These are phyloP conservation scores for Annona cherimola DNA, from an alignment of 164 flowering plant species.

Conservation along the genomic window DNA sequence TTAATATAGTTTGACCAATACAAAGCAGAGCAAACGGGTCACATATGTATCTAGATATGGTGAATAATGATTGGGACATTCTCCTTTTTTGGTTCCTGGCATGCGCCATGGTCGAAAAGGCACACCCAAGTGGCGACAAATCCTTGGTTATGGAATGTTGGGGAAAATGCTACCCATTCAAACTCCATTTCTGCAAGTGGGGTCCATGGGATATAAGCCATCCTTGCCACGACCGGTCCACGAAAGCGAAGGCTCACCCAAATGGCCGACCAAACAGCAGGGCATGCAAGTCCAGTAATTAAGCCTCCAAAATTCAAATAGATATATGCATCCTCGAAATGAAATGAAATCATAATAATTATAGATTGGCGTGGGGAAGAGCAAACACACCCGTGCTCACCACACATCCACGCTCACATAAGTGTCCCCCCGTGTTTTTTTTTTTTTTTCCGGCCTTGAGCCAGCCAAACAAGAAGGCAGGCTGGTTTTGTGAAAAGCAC, in stretches of 20 bases:
- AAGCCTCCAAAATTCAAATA: too few relatives aligned
- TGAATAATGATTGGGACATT: neutral
- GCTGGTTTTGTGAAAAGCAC: conserved; percentile 20
- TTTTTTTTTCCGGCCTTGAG: neutral
- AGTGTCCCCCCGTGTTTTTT: neutral
- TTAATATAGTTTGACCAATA: too few relatives aligned
- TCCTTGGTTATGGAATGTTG: neutral
- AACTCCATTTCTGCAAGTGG: neutral
- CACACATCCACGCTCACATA: conserved; percentile 33
- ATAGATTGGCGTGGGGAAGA: conserved; percentile 30
- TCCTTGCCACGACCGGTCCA: neutral
- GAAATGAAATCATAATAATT: neutral
- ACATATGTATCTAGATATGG: neutral
- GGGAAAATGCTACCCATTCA: neutral
- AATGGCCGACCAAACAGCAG: neutral
- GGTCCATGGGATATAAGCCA: neutral
- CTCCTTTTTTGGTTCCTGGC: neutral
- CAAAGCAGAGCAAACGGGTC: too few relatives aligned
- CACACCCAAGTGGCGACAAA: neutral
- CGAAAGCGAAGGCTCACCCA: neutral
- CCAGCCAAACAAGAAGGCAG: conserved; percentile 4
- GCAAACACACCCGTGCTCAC: conserved; percentile 56
- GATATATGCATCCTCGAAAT: neutral
- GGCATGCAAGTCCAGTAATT: neutral
- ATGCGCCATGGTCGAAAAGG: neutral